Evolutionary conservation across 2,329 filamentous ascomycete species (phyloP), one percentile per base, ranked within the genome.

Genomic region (Alternaria conjuncta): DNA sequence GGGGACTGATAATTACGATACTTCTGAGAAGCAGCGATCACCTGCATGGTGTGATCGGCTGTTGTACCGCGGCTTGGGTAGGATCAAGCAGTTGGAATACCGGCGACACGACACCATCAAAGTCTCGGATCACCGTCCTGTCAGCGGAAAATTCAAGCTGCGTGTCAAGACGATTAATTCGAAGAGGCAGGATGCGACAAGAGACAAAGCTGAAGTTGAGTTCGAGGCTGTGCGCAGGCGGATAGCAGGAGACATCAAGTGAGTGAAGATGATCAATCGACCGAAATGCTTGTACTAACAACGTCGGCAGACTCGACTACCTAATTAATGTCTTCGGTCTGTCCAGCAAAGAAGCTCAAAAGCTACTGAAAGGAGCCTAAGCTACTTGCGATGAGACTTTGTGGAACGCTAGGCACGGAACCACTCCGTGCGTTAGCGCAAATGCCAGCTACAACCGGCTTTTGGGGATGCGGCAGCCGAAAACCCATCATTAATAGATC

Each of bases 11-110:
- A 91, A 89, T 7, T 99, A 98, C 79, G 96, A 99, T 78, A 91
- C 92, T 0, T 95, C 92, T 72, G 96, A 99, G 80, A 99, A 99
- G 85, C 93, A 93, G 79, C 88, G 96, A 54, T 91, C 93, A 21
- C 96, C 96, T 0, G 96, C 96, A 1, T 99, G 96, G 96, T 99
- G 96, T 78, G 96, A 99, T 82, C 89, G 96, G 36, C 82, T 99
- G 41, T 83, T 99, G n/a, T 97, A 93, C 72, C 88, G 94, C 21
- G 93, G 93, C 21, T 81, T 91, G 12, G 93, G 92, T 26, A 89
- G 92, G 60, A 90, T 98, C 72, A 90, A 93, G 80, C 94, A 98
- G 80, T 82, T 94, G 53, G 92, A 97, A 68, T 99, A 99, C 80
- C 85, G 87, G 54, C 85, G 96, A 53, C 95, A 97, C 81, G 96